A percentile compares a stretch with the other conserved stretches of the same genome.
Evolutionary conservation across 768 basidiomycete species (phyloP).

Genomic region (Boletus tomentosulus): DNA sequence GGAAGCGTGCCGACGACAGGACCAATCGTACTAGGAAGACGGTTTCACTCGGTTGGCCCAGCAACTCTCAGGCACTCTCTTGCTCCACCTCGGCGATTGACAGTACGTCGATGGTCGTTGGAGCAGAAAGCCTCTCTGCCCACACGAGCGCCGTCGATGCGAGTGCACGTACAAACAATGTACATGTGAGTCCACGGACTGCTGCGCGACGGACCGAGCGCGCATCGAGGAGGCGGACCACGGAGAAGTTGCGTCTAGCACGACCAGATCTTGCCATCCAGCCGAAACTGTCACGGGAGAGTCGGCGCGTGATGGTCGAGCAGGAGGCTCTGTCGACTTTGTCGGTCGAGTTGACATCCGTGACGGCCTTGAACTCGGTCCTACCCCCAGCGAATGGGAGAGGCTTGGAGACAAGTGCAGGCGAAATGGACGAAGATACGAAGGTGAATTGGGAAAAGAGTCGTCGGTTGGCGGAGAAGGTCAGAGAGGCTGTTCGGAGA

Average conservation of each 20-base stretch:
- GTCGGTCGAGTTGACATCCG: not conserved
- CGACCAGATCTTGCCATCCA: constrained; percentile 40
- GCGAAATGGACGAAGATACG: constrained; percentile 5
- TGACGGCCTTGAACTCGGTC: not conserved
- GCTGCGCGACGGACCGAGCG: constrained; percentile 17
- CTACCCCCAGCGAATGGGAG: not conserved
- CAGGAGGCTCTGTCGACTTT: not conserved
- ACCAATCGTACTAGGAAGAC: constrained; percentile 1
- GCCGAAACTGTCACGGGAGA: constrained; percentile 22
- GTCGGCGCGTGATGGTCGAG: not conserved
- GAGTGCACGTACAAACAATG: not conserved
- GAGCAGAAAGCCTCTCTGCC: not conserved
- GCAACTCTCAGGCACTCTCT: not conserved
- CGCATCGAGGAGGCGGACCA: constrained; percentile 22
- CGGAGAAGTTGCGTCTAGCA: constrained; percentile 40
- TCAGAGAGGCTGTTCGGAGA: constrained; percentile 18
- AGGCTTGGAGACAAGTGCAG: not conserved
- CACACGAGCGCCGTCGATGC: not conserved
- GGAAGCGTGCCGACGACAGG: constrained; percentile 8
- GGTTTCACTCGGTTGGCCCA: not conserved
- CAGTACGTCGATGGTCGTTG: not conserved
- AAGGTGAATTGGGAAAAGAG: constrained; percentile 29
- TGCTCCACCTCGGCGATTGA: constrained; percentile 4
- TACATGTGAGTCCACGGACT: constrained; percentile 14
- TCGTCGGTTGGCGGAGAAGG: constrained; percentile 16